Percentiles rank a stretch among this genome's conserved stretches.
These are phyloP conservation scores for Hyaloscypha finlandica DNA, from an alignment of 495 filamentous ascomycete genomes.

Conservation along the genomic window DNA sequence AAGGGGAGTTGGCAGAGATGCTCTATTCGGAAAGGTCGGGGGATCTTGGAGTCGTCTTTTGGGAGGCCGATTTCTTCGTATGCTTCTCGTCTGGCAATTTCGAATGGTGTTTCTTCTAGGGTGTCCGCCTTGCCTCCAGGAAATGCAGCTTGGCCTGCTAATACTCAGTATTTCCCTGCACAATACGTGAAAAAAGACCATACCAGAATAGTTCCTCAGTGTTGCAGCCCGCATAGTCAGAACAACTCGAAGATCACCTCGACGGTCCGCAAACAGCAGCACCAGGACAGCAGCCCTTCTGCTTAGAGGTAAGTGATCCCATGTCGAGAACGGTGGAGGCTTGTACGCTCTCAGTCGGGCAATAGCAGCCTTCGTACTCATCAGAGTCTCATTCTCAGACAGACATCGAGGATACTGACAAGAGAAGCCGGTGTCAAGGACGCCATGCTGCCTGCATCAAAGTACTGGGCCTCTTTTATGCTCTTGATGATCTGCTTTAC, in stretches of 20 bases:
- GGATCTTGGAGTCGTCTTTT: conserved; percentile 60
- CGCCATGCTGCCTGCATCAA: conserved; percentile 54
- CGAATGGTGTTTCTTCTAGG: conserved; percentile 51
- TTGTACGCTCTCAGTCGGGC: conserved; percentile 72
- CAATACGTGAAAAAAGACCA: not conserved
- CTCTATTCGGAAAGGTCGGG: conserved; percentile 73
- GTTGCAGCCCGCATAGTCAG: conserved; percentile 82
- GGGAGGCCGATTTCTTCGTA: conserved; percentile 90
- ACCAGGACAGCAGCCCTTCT: conserved; percentile 82
- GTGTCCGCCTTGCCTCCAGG: conserved; percentile 71
- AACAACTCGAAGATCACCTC: conserved; percentile 77
- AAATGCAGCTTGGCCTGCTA: conserved; percentile 75
- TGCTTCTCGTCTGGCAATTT: conserved; percentile 85
- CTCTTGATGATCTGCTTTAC: conserved; percentile 23
- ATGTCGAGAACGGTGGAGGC: conserved; percentile 54
- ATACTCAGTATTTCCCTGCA: conserved; percentile 16
- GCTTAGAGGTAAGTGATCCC: conserved; percentile 63
- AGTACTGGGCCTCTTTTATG: conserved; percentile 30
- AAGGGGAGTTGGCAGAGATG: conserved; percentile 82
- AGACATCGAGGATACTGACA: conserved; percentile 43
- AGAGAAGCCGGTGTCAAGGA: conserved; percentile 56
- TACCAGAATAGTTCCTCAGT: conserved; percentile 57
- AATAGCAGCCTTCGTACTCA: conserved; percentile 65
- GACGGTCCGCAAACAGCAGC: conserved; percentile 77
- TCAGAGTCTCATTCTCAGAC: conserved; percentile 33